Conservation (phyloP, 345 rosid genomes). For the Hevea brasiliensis region DNA sequence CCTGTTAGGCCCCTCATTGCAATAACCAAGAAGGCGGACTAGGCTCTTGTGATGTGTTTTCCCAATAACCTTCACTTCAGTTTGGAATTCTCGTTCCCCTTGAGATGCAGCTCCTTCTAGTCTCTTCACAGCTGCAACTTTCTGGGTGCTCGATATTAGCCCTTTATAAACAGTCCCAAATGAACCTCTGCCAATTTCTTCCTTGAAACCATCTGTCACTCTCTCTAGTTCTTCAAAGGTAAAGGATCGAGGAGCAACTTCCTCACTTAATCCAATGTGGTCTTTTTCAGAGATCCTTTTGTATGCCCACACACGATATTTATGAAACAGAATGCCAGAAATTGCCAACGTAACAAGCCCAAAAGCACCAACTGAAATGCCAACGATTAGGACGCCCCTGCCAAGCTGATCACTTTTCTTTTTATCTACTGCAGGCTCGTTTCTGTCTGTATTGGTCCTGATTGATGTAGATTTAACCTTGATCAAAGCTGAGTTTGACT, state of each 20-base stretch:
- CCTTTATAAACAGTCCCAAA: slow-evolving; percentile 32
- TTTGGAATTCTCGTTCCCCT: slow-evolving; percentile 28
- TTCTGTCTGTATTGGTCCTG: not conserved
- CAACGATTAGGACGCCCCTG: too few species aligned
- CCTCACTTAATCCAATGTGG: not conserved
- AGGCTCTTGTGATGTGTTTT: slow-evolving; percentile 34
- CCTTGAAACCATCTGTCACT: not conserved
- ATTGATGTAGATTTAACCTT: slow-evolving; percentile 3
- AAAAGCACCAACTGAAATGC: too few species aligned
- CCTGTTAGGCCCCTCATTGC: slow-evolving; percentile 24
- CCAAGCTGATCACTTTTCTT: not conserved
- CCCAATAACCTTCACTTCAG: slow-evolving; percentile 30
- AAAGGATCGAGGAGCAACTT: not conserved
- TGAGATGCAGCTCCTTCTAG: not conserved
- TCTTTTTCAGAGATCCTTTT: not conserved
- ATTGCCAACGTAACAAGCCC: too few species aligned
- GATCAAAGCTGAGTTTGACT: slow-evolving; percentile 14
- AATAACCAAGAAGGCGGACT: slow-evolving; percentile 30
- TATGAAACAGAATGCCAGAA: slow-evolving; percentile 12
- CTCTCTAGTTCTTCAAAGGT: not conserved
- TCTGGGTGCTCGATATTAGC: too few species aligned
- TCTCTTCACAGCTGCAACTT: not conserved
- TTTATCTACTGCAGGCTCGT: not conserved
- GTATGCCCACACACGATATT: slow-evolving; percentile 11
- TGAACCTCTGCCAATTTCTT: slow-evolving; percentile 33